A percentile compares a stretch with the other conserved stretches of the same genome.
Evolutionary conservation across 441 rosid genomes (phyloP).

Genomic region (Biscutella laevigata): DNA sequence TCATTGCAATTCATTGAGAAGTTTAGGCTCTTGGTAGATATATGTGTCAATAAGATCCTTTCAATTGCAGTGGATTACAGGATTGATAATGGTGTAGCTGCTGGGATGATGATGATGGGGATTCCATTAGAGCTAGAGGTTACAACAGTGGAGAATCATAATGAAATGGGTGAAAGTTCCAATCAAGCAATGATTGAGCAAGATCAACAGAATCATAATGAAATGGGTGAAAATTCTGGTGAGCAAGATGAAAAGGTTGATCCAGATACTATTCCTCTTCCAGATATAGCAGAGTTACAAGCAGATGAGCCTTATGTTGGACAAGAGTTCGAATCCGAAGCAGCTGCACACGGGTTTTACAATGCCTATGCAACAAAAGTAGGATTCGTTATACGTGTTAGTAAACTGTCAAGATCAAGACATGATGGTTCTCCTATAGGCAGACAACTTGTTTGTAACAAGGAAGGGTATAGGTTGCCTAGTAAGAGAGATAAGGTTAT

Average conservation of each 20-base stretch:
- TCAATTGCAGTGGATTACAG: slow-evolving; percentile 79
- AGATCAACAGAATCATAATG: slow-evolving; percentile 38
- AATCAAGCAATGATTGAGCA: slow-evolving; percentile 41
- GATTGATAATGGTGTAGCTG: slow-evolving; percentile 45
- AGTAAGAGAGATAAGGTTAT: slow-evolving; percentile 87
- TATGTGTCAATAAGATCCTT: too few species aligned
- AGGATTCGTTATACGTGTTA: slow-evolving; percentile 86
- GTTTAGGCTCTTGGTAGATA: too few species aligned
- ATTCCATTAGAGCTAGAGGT: slow-evolving; percentile 38
- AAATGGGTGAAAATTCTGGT: slow-evolving; percentile 38
- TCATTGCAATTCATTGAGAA: too few species aligned
- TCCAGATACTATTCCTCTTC: slow-evolving; percentile 35
- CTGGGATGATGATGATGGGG: slow-evolving; percentile 48
- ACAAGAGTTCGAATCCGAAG: slow-evolving; percentile 87
- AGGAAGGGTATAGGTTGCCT: slow-evolving; percentile 88
- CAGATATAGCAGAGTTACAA: slow-evolving; percentile 24
- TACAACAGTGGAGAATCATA: slow-evolving; percentile 38
- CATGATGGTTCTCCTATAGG: slow-evolving; percentile 95
- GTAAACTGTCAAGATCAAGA: slow-evolving; percentile 91
- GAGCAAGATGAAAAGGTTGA: slow-evolving; percentile 42
- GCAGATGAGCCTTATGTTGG: slow-evolving; percentile 76
- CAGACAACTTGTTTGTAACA: slow-evolving; percentile 91
- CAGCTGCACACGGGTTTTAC: slow-evolving; percentile 88
- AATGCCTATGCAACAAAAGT: slow-evolving; percentile 73
- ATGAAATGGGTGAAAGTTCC: slow-evolving; percentile 44